These are phyloP conservation scores for Kuraishia molischiana DNA, from an alignment of 805 yeast genomes.

Conservation along the genomic window DNA sequence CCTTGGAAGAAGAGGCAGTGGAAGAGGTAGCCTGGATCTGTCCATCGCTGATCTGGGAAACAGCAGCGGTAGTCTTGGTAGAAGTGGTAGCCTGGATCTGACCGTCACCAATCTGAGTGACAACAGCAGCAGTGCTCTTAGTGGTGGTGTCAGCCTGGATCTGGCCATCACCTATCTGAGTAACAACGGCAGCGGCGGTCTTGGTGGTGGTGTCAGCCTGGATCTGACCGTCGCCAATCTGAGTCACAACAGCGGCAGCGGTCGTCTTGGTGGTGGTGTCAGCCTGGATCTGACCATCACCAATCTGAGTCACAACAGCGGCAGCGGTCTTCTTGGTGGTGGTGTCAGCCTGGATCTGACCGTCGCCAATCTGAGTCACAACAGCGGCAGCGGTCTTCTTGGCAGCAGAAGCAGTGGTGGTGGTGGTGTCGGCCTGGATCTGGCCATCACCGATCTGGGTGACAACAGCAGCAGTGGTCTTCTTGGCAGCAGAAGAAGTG, in stretches of 20 bases:
- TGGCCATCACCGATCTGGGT: conserved; percentile 40
- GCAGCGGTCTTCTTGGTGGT: conserved; percentile 26
- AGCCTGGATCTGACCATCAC: conserved; percentile 34
- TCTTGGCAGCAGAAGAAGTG: conserved; percentile 20
- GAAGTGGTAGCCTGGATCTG: conserved; percentile 33
- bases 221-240: conserved; percentile 55
- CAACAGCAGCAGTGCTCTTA: conserved; percentile 23
- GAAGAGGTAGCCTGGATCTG: conserved; percentile 26
- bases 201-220: conserved; percentile 36
- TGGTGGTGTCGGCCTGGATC: conserved; percentile 30
- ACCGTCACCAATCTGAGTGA: conserved; percentile 39
- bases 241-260: conserved; percentile 33
- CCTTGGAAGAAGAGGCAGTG: conserved; percentile 34
- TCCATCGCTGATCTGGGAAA: conserved; percentile 28
- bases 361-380: conserved; percentile 28
- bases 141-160: conserved; percentile 34
- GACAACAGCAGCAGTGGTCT: conserved; percentile 25
- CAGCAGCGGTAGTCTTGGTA: conserved; percentile 19
- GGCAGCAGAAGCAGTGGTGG: too few relatives aligned
- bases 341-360: conserved; percentile 25
- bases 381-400: conserved; percentile 26
- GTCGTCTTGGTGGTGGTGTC: conserved; percentile 23
- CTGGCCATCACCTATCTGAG: conserved; percentile 47
- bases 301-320: conserved; percentile 28
- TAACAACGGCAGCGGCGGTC: conserved; percentile 25